These are phyloP conservation scores for Penicillium decumbens DNA, from an alignment of 2,329 filamentous ascomycete species.

Conservation along the genomic window DNA sequence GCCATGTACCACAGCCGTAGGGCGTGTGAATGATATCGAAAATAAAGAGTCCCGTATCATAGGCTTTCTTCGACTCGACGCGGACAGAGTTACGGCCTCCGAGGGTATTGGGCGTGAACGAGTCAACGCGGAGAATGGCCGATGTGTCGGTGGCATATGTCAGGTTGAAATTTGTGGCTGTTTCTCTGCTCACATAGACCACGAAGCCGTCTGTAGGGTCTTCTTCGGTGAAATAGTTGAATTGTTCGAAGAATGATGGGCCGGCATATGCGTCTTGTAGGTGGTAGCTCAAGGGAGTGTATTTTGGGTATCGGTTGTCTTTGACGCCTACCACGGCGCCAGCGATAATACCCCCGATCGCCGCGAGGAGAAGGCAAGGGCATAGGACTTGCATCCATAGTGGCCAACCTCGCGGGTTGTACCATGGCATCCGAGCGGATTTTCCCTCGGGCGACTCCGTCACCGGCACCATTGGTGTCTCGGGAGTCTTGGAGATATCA, in stretches of 20 bases:
- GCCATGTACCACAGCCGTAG: constrained; percentile 61
- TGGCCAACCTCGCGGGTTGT: constrained; percentile 52
- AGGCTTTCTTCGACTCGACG: constrained; percentile 57
- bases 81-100: constrained; percentile 61
- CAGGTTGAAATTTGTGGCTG: constrained; percentile 48
- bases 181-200: constrained; percentile 37
- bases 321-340: constrained; percentile 39
- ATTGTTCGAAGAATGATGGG: constrained; percentile 43
- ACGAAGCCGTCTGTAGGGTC: constrained; percentile 47
- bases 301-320: constrained; percentile 43
- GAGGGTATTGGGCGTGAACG: constrained; percentile 53
- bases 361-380: constrained; percentile 34
- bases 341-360: constrained; percentile 49
- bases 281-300: constrained; percentile 38
- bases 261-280: constrained; percentile 43
- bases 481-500: constrained; percentile 15
- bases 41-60: constrained; percentile 61
- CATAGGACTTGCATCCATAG: constrained; percentile 49
- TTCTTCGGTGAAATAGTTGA: constrained; percentile 43
- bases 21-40: constrained; percentile 63
- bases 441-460: constrained; percentile 1
- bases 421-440: constrained; percentile 27
- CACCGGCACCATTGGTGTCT: constrained; percentile 11
- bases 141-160: constrained; percentile 54
- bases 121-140: constrained; percentile 59